Conservation (phyloP, 75 land plant species). For the Pinus tabuliformis region DNA sequence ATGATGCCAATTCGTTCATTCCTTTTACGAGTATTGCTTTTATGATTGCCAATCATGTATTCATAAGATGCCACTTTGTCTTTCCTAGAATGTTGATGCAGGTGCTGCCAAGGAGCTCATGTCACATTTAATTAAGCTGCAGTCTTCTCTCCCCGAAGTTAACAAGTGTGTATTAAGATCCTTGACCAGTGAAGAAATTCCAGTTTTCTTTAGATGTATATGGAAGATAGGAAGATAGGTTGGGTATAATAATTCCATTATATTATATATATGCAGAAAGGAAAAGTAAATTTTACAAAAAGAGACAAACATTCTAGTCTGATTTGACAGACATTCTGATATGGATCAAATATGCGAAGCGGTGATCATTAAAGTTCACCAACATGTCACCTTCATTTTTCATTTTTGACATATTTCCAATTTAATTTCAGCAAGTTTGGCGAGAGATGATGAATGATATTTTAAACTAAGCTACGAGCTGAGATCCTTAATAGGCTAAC, state of each 20-base stretch:
- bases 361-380: neutral
- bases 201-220: neutral
- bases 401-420: neutral
- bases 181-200: neutral
- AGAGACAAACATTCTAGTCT: neutral
- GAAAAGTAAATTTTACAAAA: neutral
- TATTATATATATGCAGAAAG: slow-evolving; percentile 2
- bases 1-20: no score
- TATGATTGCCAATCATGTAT: neutral
- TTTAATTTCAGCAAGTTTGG: neutral
- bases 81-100: slow-evolving; percentile 94
- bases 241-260: neutral
- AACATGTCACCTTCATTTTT: neutral
- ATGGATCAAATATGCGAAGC: neutral
- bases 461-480: no score
- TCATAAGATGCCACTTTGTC: neutral
- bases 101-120: slow-evolving; percentile 92
- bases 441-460: no score
- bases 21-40: neutral
- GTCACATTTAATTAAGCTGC: slow-evolving; percentile 78
- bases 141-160: slow-evolving; percentile 77
- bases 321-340: neutral
- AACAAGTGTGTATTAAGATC: slow-evolving; percentile 60
- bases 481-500: no score
- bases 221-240: slow-evolving; percentile 5